phyloP scores from a whole-genome alignment of 2,329 filamentous ascomycete genomes.

The Fusarium sp. region DNA sequence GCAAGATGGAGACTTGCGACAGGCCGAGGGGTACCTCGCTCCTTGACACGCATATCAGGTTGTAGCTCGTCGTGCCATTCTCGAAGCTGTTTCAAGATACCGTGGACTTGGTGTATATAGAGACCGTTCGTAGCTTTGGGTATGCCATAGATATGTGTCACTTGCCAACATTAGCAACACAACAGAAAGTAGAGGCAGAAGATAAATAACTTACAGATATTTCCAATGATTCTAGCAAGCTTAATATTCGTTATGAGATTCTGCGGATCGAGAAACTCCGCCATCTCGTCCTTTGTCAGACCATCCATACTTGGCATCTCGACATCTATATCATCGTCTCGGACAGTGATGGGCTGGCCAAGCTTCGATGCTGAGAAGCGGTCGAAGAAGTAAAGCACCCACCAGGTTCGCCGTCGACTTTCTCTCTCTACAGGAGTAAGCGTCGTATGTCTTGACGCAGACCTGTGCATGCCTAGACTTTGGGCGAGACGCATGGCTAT shows the following conservation, averaged over 20 bases:
- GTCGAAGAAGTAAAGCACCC: conserved; percentile 50
- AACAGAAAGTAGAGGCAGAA: rapidly evolving
- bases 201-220: conserved; percentile 23
- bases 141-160: conserved; percentile 46
- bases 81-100: conserved; percentile 44
- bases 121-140: conserved; percentile 44
- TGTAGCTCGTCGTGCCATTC: conserved; percentile 45
- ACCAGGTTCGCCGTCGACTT: conserved; percentile 46
- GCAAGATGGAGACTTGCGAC: conserved; percentile 46
- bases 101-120: conserved; percentile 44
- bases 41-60: conserved; percentile 38
- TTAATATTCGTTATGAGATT: conserved; percentile 45
- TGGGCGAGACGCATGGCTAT: conserved; percentile 53
- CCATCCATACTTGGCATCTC: conserved; percentile 47
- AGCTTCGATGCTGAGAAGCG: conserved; percentile 48
- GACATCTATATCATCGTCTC: conserved; percentile 49
- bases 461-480: conserved; percentile 56
- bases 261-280: conserved; percentile 45
- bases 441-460: conserved; percentile 31
- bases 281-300: conserved; percentile 41
- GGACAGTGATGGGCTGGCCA: conserved; percentile 45
- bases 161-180: background rate
- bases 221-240: conserved; percentile 46
- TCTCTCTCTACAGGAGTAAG: conserved; percentile 41
- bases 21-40: conserved; percentile 38